Percentiles rank a stretch among this genome's conserved stretches.
These are phyloP conservation scores for Cercospora canescens DNA, from an alignment of 2,329 filamentous ascomycete genomes.

Conservation along the genomic window DNA sequence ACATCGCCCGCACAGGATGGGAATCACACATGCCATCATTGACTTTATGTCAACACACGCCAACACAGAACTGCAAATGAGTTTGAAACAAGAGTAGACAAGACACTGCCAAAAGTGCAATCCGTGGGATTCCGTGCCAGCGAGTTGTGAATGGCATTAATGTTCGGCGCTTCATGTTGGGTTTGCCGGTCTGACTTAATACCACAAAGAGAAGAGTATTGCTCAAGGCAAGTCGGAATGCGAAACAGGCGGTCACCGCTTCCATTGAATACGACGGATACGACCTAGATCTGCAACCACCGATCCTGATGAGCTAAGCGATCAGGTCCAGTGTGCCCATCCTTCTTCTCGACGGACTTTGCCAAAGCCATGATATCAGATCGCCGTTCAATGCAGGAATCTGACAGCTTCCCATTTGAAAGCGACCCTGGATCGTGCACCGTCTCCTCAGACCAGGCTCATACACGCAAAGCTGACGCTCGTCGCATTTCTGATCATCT, in stretches of 20 bases:
- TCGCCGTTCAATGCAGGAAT: neutral
- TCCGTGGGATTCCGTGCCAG: too few species aligned
- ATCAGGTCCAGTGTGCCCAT: neutral
- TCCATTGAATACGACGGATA: neutral
- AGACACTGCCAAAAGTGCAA: too few species aligned
- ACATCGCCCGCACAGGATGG: too few species aligned
- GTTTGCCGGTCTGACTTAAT: neutral
- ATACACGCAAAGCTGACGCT: conserved; percentile 59
- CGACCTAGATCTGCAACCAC: neutral
- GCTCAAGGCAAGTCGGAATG: neutral
- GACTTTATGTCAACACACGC: too few species aligned
- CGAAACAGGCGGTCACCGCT: neutral
- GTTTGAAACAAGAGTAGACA: too few species aligned
- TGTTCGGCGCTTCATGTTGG: too few species aligned
- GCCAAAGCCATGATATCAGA: neutral
- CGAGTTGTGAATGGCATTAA: too few species aligned
- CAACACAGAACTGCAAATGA: too few species aligned
- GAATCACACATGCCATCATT: too few species aligned
- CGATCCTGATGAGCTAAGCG: neutral
- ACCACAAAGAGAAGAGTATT: neutral
- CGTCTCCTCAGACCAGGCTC: conserved; percentile 23
- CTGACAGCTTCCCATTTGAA: neutral
- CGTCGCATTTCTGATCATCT: conserved; percentile 27
- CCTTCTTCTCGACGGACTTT: neutral
- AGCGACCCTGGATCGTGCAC: too few species aligned